These are phyloP conservation scores for Lasiosphaeriaceae sp. DNA, from an alignment of 495 filamentous ascomycete species.

Conservation along the genomic window DNA sequence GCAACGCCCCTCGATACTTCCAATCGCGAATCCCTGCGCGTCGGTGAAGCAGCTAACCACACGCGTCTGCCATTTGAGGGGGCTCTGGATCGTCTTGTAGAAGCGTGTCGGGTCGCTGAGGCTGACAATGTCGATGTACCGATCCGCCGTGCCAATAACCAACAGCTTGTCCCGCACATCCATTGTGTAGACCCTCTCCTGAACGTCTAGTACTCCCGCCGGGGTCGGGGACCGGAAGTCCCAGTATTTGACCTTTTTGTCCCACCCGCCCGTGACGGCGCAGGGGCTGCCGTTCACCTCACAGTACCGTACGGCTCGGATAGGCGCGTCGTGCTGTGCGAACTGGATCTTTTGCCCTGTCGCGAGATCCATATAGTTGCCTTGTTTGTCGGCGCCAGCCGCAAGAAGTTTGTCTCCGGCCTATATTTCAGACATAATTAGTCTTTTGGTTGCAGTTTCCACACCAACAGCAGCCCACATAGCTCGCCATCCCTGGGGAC, in stretches of 20 bases:
- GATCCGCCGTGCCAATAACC: slow-evolving; percentile 87
- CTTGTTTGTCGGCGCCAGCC: slow-evolving; percentile 79
- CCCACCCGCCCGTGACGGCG: slow-evolving; percentile 89
- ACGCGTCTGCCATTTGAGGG: slow-evolving; percentile 91
- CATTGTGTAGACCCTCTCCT: slow-evolving; percentile 86
- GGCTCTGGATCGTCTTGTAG: slow-evolving; percentile 84
- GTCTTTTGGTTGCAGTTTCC: no score
- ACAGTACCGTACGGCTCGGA: slow-evolving; percentile 76
- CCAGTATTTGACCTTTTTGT: slow-evolving; percentile 96
- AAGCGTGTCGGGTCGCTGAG: slow-evolving; percentile 75
- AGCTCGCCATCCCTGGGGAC: no score
- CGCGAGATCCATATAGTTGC: slow-evolving; percentile 70
- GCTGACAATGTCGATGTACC: slow-evolving; percentile 88
- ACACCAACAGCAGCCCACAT: no score
- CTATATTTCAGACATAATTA: slow-evolving; percentile 24
- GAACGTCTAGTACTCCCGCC: slow-evolving; percentile 59
- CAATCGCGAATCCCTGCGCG: slow-evolving; percentile 80
- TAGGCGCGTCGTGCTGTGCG: slow-evolving; percentile 74
- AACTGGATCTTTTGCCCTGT: slow-evolving; percentile 56
- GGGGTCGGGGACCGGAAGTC: slow-evolving; percentile 66
- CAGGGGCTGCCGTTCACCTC: slow-evolving; percentile 55
- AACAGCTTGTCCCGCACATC: slow-evolving; percentile 78
- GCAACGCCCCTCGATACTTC: slow-evolving; percentile 86
- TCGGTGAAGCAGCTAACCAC: slow-evolving; percentile 89
- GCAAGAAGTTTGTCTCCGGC: slow-evolving; percentile 70